Evolutionary conservation across 495 filamentous ascomycete species (phyloP), one percentile per base, ranked within the genome.

Genomic region (Cercophora scortea): DNA sequence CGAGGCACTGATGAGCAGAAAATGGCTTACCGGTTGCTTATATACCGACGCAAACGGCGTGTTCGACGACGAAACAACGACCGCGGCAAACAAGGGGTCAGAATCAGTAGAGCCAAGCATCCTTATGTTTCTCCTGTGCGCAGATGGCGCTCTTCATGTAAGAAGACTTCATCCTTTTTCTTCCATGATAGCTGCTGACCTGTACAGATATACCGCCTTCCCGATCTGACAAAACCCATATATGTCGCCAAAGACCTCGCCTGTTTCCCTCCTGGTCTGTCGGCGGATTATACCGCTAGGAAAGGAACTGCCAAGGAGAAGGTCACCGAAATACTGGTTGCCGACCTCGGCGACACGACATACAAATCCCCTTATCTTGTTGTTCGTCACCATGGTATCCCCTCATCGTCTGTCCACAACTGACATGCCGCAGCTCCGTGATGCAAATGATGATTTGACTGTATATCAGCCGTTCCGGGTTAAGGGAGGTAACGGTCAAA

Each of bases 1-100:
- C 34, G 68, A 75, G 19, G 54, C 61, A 2, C 68, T 81, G 5
- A 56, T 79, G 8, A 66, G 68, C 4, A 80, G 72, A 15, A 86
- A 85, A 65, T 97, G 91, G 87, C 71, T 82, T 17, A 86, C 86
- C 7, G 88, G 83, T 36, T 92, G 84, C 63, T 69, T 97, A 3
- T 96, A 94, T 63, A 73, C 72, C 35, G 88, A 91, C 52, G 78
- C 70, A 40, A 68, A 67, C 13, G 78, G 80, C 11, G 56, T 76
- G 13, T 86, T 95, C 67, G 53, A 64, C 15, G 56, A 68, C 32
- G 59, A 59, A 10, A 58, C 71, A 44, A 63, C 54, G 6, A 67
- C 6, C 2, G n/a, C 17, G 42, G n/a, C 9, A 44, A 44, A 1
- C n/a, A 78, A 11, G 69, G 62, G 5, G 58, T 59, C 36, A 71